A percentile compares a stretch with the other conserved stretches of the same genome.
Conservation (phyloP, 768 basidiomycete species). For the Dioszegia hungarica region DNA sequence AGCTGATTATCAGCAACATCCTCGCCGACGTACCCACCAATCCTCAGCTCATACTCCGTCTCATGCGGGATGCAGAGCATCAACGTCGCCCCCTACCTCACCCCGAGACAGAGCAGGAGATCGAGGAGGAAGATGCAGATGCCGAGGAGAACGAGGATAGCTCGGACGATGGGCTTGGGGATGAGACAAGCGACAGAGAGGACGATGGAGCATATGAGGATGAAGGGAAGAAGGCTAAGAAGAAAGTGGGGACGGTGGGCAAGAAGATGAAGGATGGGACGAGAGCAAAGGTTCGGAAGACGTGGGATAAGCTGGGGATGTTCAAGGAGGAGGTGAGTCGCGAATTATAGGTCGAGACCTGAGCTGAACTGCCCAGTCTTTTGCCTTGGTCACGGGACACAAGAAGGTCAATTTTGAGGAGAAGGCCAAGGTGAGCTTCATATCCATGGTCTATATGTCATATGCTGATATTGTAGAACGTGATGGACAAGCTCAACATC, state of each 20-base stretch:
- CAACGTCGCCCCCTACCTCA: constrained; percentile 51
- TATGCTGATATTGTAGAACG: background rate
- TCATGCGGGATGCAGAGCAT: constrained; percentile 52
- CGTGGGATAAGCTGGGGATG: constrained; percentile 18
- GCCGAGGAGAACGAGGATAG: background rate
- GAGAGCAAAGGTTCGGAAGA: constrained; percentile 8
- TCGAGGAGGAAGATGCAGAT: constrained; percentile 4
- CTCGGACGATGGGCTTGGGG: background rate
- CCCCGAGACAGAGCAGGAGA: constrained; percentile 35
- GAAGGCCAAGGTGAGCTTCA: constrained; percentile 13
- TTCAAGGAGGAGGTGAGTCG: constrained; percentile 25
- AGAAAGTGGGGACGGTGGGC: background rate
- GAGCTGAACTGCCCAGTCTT: constrained; percentile 11
- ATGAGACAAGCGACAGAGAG: background rate
- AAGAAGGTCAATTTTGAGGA: constrained; percentile 12
- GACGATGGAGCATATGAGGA: too few species aligned
- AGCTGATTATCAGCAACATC: constrained; percentile 37
- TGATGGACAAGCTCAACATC: constrained; percentile 14
- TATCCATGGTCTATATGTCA: background rate
- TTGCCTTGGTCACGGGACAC: constrained; percentile 18
- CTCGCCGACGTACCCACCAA: constrained; percentile 53
- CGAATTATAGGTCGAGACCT: background rate
- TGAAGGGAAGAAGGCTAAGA: background rate
- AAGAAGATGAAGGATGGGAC: constrained; percentile 2
- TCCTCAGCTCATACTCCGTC: constrained; percentile 52